Evolutionary conservation across 1,139 yeast genomes (phyloP), one percentile per base, ranked within the genome.

Genomic region (Kurtzmaniella quercitrusa): DNA sequence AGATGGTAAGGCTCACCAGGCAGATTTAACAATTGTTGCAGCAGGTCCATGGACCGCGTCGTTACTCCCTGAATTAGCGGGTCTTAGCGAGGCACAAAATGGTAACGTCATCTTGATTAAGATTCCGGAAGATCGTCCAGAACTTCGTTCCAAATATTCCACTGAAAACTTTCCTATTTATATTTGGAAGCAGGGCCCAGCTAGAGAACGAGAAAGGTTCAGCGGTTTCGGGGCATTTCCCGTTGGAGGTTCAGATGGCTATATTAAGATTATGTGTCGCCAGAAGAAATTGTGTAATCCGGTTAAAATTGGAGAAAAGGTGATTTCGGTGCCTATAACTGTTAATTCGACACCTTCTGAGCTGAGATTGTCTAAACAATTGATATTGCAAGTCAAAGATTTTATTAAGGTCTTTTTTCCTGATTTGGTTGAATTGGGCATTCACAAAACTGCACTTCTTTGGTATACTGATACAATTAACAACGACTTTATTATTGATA

Each of bases 391-490:
- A 41, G 46, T 34, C 14, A 47, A 47, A 21, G 42, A 41, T 19
- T 25, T 46, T 10, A 12, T 47, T 11, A 23, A 25, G 25, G 46
- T 41, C 7, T 34, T 50, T 29, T 19, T 41, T 3, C 53, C 53
- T 6, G 52, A 50, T 41, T 37, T 50, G 17, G 45, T 41, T 12
- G 36, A 40, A 12, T 44, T n/a, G 16, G 46, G 53, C 12, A 18
- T 47, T 10, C 41, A 15, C 19, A 46, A 47, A 17, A 52, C 49
- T 3, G 48, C 50, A 37, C 43, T 33, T 14, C 38, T 51, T 16
- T 74, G 78, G 79, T 63, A 69, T 37, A 67, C 75, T 4, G 77
- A 73, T 50, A 68, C 77, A 3, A 60, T 65, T 34, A 63, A 68
- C 46, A 61, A 68, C 36, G 69, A 73, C 45, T 73, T 66, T 51